phyloP scores from a whole-genome alignment of 1,139 yeast genomes.

The Hyphopichia wangnamkhiaoensis region DNA sequence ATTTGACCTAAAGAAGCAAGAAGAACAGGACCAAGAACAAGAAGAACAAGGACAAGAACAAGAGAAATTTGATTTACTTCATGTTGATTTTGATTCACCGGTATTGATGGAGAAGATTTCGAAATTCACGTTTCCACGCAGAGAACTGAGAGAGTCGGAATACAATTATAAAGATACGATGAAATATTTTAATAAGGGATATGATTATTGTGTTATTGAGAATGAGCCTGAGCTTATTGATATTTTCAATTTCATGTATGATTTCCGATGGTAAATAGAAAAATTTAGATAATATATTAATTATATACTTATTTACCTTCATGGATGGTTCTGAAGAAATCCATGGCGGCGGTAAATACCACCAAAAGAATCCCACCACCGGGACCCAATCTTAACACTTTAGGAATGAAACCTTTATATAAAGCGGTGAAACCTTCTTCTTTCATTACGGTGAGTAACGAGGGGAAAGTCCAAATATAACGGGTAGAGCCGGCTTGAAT shows the following conservation, averaged over 20 bases:
- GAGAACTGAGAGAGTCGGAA: background rate
- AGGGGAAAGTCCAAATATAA: constrained; percentile 91
- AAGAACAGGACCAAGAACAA: constrained; percentile 18
- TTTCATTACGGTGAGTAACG: constrained; percentile 69
- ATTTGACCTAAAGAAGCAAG: constrained; percentile 16
- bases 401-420: constrained; percentile 94
- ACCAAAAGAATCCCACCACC: constrained; percentile 98
- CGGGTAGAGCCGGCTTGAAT: constrained; percentile 87
- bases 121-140: constrained; percentile 17
- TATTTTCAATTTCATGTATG: constrained; percentile 12
- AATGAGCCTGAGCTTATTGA: constrained; percentile 15
- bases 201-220: constrained; percentile 1
- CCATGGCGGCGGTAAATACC: constrained; percentile 93
- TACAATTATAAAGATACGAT: constrained; percentile 17
- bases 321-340: constrained; percentile 76
- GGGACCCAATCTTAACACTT: constrained; percentile 96
- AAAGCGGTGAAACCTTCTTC: constrained; percentile 91
- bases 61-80: constrained; percentile 19
- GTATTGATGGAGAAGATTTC: constrained; percentile 24
- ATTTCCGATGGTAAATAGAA: constrained; percentile 1
- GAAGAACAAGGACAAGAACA: constrained; percentile 11
- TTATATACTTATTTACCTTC: constrained; percentile 18
- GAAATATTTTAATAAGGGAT: constrained; percentile 9
- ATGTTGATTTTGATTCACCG: constrained; percentile 34
- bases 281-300: constrained; percentile 1